Evolutionary conservation across 2,329 filamentous ascomycete species (phyloP).

Genomic region (Berkeleyomyces rouxiae): DNA sequence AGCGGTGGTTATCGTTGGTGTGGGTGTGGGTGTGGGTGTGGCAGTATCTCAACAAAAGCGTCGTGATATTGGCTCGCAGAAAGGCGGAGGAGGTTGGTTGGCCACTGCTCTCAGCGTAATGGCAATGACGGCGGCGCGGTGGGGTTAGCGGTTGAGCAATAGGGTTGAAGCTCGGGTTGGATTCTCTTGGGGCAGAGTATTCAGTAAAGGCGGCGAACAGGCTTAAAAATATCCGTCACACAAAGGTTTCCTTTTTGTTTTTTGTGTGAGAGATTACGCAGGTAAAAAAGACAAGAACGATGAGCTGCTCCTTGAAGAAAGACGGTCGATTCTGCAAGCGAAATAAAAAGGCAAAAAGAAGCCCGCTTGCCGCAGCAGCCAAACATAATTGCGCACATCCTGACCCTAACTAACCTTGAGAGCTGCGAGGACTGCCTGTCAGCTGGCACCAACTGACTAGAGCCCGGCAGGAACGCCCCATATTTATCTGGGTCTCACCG

Average conservation of each 20-base stretch:
- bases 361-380: no score
- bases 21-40: not conserved
- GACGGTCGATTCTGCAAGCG: no score
- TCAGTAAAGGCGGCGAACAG: no score
- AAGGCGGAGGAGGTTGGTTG: not conserved
- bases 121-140: not conserved
- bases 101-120: not conserved
- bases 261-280: no score
- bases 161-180: not conserved
- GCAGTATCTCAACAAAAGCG: not conserved
- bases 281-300: no score
- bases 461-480: not conserved
- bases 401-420: not conserved
- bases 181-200: not conserved
- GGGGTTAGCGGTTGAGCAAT: not conserved
- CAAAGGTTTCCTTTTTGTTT: no score
- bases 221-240: no score
- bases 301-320: no score
- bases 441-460: not conserved
- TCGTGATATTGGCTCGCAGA: not conserved
- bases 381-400: no score
- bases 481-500: not conserved
- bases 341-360: no score
- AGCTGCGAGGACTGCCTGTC: no score
- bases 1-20: not conserved